Percentiles rank a stretch among this genome's conserved stretches.
These are phyloP conservation scores for Anthoceros angustus DNA, from an alignment of 225 moss, liverwort and hornwort genomes.

Conservation along the genomic window DNA sequence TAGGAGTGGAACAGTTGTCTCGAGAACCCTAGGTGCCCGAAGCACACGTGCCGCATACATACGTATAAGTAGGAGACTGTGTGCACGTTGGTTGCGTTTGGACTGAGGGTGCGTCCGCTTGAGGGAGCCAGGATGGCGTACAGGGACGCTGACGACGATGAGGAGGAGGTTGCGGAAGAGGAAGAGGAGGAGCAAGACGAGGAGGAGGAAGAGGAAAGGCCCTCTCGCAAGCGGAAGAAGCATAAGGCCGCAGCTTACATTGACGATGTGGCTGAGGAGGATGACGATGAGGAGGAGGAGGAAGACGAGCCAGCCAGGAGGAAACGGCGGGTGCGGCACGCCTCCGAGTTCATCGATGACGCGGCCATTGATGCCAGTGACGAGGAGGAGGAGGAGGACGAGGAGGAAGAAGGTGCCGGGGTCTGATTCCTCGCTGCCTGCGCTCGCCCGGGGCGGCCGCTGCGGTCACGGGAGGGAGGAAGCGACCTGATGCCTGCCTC, in stretches of 20 bases:
- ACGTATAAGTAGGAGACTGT: too few relatives aligned
- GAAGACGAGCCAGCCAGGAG: slow-evolving; percentile 55
- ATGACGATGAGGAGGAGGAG: slow-evolving; percentile 87
- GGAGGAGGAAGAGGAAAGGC: neutral
- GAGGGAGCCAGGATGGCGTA: neutral
- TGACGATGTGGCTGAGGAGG: slow-evolving; percentile 86
- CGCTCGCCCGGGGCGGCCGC: neutral
- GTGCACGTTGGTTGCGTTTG: too few relatives aligned
- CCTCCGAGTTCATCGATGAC: slow-evolving; percentile 69
- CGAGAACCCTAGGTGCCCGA: too few relatives aligned
- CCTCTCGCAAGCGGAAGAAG: slow-evolving; percentile 5
- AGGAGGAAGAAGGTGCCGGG: slow-evolving; percentile 56
- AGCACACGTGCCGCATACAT: too few relatives aligned
- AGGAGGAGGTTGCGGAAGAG: neutral
- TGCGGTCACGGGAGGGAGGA: neutral
- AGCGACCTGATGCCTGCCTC: neutral
- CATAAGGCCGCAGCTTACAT: slow-evolving; percentile 60
- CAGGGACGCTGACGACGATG: neutral
- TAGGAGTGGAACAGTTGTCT: too few relatives aligned
- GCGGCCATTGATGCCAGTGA: slow-evolving; percentile 84
- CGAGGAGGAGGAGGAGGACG: slow-evolving; percentile 90
- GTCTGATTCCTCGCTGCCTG: neutral
- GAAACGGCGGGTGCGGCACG: slow-evolving; percentile 70
- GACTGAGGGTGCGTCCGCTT: too few relatives aligned
- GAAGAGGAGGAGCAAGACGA: neutral